Evolutionary conservation across 345 rosid species (phyloP).

Genomic region (Alliaria petiolata): DNA sequence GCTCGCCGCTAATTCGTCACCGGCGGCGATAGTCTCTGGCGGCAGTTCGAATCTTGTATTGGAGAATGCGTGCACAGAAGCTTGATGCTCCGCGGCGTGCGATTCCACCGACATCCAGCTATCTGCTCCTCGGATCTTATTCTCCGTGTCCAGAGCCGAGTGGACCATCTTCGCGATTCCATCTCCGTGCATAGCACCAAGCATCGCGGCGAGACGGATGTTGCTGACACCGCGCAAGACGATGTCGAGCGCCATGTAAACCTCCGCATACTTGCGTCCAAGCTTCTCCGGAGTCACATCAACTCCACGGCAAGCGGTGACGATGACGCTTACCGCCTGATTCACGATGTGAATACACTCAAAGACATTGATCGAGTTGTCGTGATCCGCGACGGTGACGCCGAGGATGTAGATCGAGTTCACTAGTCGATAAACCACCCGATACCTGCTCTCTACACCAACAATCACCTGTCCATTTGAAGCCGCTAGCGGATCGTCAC

Average conservation of each 20-base stretch:
- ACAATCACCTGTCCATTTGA: conserved; percentile 95
- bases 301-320: conserved; percentile 98
- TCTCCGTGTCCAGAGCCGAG: conserved; percentile 82
- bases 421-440: conserved; percentile 91
- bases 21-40: conserved; percentile 69
- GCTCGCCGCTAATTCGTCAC: conserved; percentile 72
- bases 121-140: conserved; percentile 93
- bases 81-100: conserved; percentile 62
- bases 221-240: conserved; percentile 89
- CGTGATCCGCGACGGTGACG: conserved; percentile 81
- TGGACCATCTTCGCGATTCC: conserved; percentile 99
- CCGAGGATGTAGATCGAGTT: conserved; percentile 93
- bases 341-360: conserved; percentile 96
- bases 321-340: conserved; percentile 94
- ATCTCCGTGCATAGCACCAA: conserved; percentile 91
- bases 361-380: conserved; percentile 80
- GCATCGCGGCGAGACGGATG: conserved; percentile 92
- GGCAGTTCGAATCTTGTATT: conserved; percentile 69
- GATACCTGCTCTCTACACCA: conserved; percentile 94
- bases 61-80: conserved; percentile 62
- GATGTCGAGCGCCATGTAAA: conserved; percentile 95
- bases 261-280: conserved; percentile 84
- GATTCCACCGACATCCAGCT: conserved; percentile 59
- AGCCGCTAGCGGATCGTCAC: conserved; percentile 96
- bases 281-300: conserved; percentile 98